Conservation (phyloP, 2,329 filamentous ascomycete genomes). For the Cladosporium sp. region DNA sequence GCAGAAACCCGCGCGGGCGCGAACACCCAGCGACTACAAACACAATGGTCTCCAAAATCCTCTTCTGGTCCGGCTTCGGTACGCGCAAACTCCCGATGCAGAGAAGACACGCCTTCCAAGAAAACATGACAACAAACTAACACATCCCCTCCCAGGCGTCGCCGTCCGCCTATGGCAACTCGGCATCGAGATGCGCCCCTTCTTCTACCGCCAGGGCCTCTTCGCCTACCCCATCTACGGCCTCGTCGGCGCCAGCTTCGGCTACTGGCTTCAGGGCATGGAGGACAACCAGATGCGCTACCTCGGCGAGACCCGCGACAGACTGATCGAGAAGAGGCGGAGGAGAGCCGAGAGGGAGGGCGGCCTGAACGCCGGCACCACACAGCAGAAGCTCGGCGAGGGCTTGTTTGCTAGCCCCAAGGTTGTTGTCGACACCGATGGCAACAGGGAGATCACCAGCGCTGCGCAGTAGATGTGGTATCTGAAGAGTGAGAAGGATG, state of each 20-base stretch:
- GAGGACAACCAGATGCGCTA: constrained; percentile 78
- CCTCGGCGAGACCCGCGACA: constrained; percentile 74
- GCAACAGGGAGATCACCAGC: constrained; percentile 21
- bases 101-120: neutral
- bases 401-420: constrained; percentile 31
- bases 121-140: constrained; percentile 16
- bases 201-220: constrained; percentile 80
- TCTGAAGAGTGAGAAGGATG: neutral
- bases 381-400: constrained; percentile 36
- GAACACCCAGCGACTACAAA: constrained; percentile 11
- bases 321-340: constrained; percentile 84
- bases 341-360: constrained; percentile 69
- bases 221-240: constrained; percentile 93
- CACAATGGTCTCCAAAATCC: constrained; percentile 58
- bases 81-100: constrained; percentile 31
- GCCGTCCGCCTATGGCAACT: constrained; percentile 94
- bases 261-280: constrained; percentile 93
- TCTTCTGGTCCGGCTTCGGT: constrained; percentile 94
- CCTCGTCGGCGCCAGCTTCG: constrained; percentile 82
- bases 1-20: constrained; percentile 17
- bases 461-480: constrained; percentile 19
- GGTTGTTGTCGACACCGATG: constrained; percentile 17
- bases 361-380: constrained; percentile 31
- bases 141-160: constrained; percentile 62
- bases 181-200: constrained; percentile 95